Conservation (phyloP, 306 rosid species). For the Fragaria vesca region DNA sequence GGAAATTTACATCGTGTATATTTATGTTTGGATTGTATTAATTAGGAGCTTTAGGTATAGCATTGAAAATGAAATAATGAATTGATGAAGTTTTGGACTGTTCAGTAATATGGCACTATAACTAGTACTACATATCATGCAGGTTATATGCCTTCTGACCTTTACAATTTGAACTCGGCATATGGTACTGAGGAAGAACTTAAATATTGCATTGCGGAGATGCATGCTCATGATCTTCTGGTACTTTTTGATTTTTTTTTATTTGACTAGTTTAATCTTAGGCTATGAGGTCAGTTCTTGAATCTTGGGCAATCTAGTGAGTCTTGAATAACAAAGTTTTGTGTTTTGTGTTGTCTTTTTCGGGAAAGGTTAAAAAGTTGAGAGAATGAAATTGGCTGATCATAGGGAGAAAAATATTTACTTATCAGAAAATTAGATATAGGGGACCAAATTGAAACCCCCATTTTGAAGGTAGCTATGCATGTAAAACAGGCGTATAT, state of each 20-base stretch:
- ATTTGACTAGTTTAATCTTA: slow-evolving; percentile 19
- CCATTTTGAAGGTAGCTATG: not conserved
- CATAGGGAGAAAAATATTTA: not conserved
- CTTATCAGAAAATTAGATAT: not conserved
- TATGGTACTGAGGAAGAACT: slow-evolving; percentile 74
- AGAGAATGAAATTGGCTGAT: not conserved
- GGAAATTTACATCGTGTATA: not conserved
- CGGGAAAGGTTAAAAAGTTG: not conserved
- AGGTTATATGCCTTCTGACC: slow-evolving; percentile 89
- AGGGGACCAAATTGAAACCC: not conserved
- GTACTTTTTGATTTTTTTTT: slow-evolving; percentile 38
- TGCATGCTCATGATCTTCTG: slow-evolving; percentile 71
- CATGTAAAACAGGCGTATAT: not conserved
- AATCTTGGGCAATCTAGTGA: not conserved
- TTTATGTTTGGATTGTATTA: not conserved
- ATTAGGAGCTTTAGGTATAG: not conserved
- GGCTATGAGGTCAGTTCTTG: slow-evolving; percentile 5
- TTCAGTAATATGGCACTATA: slow-evolving; percentile 15
- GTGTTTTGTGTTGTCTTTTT: not conserved
- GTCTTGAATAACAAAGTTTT: not conserved
- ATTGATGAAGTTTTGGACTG: not conserved
- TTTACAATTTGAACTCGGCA: slow-evolving; percentile 74
- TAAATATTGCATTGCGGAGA: slow-evolving; percentile 58
- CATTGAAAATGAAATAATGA: not conserved
- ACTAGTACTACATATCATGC: slow-evolving; percentile 30